These are phyloP conservation scores for Astrothelium macrocarpum DNA, from an alignment of 495 filamentous ascomycete genomes.

Conservation along the genomic window DNA sequence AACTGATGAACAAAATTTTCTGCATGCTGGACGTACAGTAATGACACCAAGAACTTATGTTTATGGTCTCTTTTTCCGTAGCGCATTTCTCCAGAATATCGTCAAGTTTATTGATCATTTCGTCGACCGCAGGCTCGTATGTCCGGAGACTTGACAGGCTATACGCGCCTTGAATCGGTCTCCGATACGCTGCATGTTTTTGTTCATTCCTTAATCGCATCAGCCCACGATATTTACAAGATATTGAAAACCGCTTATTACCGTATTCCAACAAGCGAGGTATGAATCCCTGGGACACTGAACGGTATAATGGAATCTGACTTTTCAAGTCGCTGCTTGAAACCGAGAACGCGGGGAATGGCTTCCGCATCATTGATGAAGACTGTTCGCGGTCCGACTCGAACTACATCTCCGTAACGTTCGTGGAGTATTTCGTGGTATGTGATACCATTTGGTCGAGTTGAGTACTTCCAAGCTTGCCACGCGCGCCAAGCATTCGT, in stretches of 20 bases:
- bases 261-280: background rate
- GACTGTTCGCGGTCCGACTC: background rate
- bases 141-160: conserved; percentile 32
- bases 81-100: background rate
- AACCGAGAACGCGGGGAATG: background rate
- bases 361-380: conserved; percentile 2
- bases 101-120: conserved; percentile 1
- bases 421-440: background rate
- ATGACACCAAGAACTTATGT: conserved; percentile 2
- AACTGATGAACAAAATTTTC: background rate
- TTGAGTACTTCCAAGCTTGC: background rate
- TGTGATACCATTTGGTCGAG: conserved; percentile 4
- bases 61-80: background rate
- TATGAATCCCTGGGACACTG: conserved; percentile 4
- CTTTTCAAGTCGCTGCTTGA: background rate
- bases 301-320: conserved; percentile 1
- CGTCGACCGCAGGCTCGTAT: conserved; percentile 31
- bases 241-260: background rate
- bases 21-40: background rate
- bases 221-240: background rate
- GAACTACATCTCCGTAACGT: background rate
- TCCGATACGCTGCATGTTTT: conserved; percentile 33
- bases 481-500: conserved; percentile 2
- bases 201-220: conserved; percentile 31
- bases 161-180: conserved; percentile 34